Evolutionary conservation across 2,329 filamentous ascomycete genomes (phyloP).

Genomic region (Cladosporium colombiae): DNA sequence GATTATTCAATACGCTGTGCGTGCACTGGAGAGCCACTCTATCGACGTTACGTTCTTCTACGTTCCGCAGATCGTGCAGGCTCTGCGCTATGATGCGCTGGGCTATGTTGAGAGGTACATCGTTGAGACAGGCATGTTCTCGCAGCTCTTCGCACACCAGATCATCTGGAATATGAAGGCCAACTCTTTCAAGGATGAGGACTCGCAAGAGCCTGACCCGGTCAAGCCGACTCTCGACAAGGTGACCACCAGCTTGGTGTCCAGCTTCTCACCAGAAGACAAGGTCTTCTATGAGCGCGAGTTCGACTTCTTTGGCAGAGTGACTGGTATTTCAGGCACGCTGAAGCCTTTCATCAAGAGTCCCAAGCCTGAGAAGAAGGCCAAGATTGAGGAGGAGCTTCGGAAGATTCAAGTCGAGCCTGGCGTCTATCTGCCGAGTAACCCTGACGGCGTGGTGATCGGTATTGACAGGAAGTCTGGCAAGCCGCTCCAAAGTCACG

Average conservation of each 20-base stretch:
- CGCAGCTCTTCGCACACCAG: conserved; percentile 97
- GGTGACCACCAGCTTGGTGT: conserved; percentile 81
- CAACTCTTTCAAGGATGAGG: conserved; percentile 96
- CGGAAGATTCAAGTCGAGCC: conserved; percentile 97
- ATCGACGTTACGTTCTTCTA: conserved; percentile 99
- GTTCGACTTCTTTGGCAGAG: conserved; percentile 97
- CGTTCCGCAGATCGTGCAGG: conserved; percentile 96
- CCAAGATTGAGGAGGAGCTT: conserved; percentile 98
- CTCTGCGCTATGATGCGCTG: conserved; percentile 85
- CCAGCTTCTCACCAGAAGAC: conserved; percentile 77
- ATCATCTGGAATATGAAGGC: conserved; percentile 99
- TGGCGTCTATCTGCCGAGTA: conserved; percentile 94
- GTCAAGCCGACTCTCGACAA: conserved; percentile 92
- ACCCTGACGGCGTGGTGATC: conserved; percentile 94
- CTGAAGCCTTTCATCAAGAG: conserved; percentile 90
- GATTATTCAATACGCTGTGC: conserved; percentile 94
- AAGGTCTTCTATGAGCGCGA: conserved; percentile 88
- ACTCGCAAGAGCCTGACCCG: conserved; percentile 83
- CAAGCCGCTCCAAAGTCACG: conserved; percentile 95
- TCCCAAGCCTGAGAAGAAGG: conserved; percentile 94
- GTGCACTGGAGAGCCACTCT: conserved; percentile 87
- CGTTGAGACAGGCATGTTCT: conserved; percentile 92
- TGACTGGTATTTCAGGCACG: conserved; percentile 93
- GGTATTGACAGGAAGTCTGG: conserved; percentile 98
- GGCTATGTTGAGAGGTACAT: conserved; percentile 97